A percentile compares a stretch with the other conserved stretches of the same genome.
Evolutionary conservation across 805 yeast genomes (phyloP).

Genomic region (Blastobotrys americana): DNA sequence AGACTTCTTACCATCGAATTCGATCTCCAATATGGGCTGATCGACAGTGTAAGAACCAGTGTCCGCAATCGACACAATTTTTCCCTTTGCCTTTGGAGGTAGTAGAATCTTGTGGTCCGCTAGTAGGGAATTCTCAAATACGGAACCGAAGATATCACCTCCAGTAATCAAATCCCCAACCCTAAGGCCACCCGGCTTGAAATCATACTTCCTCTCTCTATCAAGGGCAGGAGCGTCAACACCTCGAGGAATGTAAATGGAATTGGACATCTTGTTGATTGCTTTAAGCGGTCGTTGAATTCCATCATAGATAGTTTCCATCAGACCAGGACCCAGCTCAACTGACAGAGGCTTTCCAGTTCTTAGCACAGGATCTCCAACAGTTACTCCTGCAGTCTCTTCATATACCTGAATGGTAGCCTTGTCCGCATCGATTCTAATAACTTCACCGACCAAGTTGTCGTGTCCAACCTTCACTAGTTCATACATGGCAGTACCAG

Average conservation of each 20-base stretch:
- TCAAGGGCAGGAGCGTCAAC: constrained; percentile 92
- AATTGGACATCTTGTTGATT: constrained; percentile 77
- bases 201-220: constrained; percentile 76
- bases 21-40: constrained; percentile 85
- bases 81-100: constrained; percentile 99
- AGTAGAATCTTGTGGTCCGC: constrained; percentile 88
- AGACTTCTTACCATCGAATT: constrained; percentile 79
- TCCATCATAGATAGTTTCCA: constrained; percentile 99
- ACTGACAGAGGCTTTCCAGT: constrained; percentile 99
- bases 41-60: constrained; percentile 89
- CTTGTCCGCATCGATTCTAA: constrained; percentile 92
- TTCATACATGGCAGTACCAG: constrained; percentile 99
- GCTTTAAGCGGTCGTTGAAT: constrained; percentile 97
- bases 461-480: constrained; percentile 97
- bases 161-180: constrained; percentile 98
- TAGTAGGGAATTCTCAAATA: constrained; percentile 87
- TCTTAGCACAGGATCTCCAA: constrained; percentile 97
- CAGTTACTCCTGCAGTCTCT: constrained; percentile 98
- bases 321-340: constrained; percentile 97
- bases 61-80: constrained; percentile 80
- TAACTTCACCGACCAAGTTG: constrained; percentile 95
- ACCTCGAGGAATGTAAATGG: constrained; percentile 98
- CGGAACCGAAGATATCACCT: constrained; percentile 93
- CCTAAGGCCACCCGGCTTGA: constrained; percentile 67
- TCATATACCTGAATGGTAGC: constrained; percentile 98